These are phyloP conservation scores for Lolium multiflorum DNA, from an alignment of 176 grass and related monocot species.

Conservation along the genomic window DNA sequence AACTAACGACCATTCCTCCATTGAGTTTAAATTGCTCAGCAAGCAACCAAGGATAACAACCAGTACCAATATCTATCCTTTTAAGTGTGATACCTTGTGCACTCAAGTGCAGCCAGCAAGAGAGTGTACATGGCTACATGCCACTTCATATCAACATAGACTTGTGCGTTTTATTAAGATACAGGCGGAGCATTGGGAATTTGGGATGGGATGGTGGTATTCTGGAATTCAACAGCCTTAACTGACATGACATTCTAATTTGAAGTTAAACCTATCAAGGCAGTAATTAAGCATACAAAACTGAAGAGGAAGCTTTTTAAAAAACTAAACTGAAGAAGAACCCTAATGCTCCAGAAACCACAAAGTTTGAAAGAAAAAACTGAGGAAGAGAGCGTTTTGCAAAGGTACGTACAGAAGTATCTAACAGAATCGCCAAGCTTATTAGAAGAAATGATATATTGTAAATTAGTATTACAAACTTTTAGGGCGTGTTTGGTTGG, in stretches of 20 bases:
- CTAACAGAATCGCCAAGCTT: neutral
- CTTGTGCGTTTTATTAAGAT: slow-evolving; percentile 7
- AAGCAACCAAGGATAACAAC: slow-evolving; percentile 39
- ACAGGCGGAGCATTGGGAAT: neutral
- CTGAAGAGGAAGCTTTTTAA: neutral
- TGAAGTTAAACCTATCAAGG: slow-evolving; percentile 30
- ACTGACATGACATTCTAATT: slow-evolving; percentile 12
- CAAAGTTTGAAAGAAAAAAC: slow-evolving; percentile 6
- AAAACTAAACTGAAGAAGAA: neutral
- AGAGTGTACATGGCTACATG: neutral
- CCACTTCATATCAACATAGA: slow-evolving; percentile 16
- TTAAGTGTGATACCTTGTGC: slow-evolving; percentile 4
- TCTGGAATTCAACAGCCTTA: slow-evolving; percentile 23
- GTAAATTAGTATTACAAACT: neutral
- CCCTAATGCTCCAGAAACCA: slow-evolving; percentile 2
- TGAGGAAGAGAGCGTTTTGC: neutral
- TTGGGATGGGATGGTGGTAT: neutral
- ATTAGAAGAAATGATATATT: neutral
- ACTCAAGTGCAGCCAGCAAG: slow-evolving; percentile 25
- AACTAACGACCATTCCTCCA: neutral
- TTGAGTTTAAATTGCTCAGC: slow-evolving; percentile 6
- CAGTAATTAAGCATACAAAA: neutral
- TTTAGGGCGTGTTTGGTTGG: neutral
- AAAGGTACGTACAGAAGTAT: slow-evolving; percentile 3
- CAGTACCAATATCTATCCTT: neutral